Conservation (phyloP, 2,329 filamentous ascomycete species). For the Colletotrichum sidae region DNA sequence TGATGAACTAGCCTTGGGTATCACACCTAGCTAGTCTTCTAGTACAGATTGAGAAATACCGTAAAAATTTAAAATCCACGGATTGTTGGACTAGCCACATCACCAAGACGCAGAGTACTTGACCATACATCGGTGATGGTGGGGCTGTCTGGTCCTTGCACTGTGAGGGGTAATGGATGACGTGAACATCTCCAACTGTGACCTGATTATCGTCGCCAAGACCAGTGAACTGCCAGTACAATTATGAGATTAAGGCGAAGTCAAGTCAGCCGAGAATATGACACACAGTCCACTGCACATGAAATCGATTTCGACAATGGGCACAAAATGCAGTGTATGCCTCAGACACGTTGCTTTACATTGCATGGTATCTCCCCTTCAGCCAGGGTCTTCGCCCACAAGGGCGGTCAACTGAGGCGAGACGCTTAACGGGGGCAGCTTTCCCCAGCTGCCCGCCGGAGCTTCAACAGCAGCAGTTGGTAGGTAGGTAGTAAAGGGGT, state of each 20-base stretch:
- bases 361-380: no score
- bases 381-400: neutral
- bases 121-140: neutral
- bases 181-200: conserved; percentile 25
- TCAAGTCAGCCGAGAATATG: neutral
- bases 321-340: no score
- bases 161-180: conserved; percentile 39
- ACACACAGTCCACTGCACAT: neutral
- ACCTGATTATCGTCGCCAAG: neutral
- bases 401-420: conserved; percentile 9
- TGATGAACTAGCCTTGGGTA: neutral
- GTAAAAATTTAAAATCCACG: neutral
- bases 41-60: neutral
- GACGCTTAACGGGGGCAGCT: neutral
- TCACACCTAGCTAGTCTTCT: neutral
- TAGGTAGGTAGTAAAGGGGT: neutral
- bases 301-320: no score
- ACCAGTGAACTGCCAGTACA: neutral
- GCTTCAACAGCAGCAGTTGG: no score
- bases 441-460: no score
- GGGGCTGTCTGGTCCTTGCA: conserved; percentile 18
- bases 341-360: no score
- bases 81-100: neutral
- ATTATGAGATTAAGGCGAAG: neutral
- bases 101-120: no score